These are phyloP conservation scores for Myriosclerotinia curreyana DNA, from an alignment of 2,329 filamentous ascomycete genomes.

Conservation along the genomic window DNA sequence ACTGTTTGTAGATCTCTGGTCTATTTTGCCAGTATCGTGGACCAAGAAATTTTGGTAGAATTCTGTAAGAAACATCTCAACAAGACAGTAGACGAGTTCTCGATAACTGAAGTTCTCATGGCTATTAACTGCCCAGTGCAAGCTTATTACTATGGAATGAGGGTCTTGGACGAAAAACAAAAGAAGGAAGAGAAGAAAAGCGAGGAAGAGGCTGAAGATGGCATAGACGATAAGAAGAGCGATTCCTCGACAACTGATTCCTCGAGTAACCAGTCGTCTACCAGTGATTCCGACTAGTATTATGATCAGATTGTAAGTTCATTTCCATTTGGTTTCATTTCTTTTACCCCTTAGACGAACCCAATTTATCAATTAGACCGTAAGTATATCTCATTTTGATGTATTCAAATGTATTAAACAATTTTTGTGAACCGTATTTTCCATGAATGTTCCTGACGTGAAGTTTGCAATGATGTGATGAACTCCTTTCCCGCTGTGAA, in stretches of 20 bases:
- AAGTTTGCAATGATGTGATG: background rate
- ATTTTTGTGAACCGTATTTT: background rate
- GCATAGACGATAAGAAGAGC: too few relatives aligned
- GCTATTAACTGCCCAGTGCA: background rate
- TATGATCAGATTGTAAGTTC: background rate
- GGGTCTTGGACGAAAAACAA: background rate
- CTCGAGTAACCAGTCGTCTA: too few relatives aligned
- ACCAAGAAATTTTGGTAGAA: background rate
- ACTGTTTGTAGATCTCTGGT: conserved; percentile 1
- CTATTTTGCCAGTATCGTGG: background rate
- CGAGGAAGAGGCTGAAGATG: background rate
- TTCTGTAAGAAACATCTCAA: conserved; percentile 6
- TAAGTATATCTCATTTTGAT: background rate
- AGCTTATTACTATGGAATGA: conserved; percentile 11
- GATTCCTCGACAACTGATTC: too few relatives aligned
- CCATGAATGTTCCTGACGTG: background rate
- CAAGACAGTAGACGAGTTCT: background rate
- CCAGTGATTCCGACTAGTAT: background rate
- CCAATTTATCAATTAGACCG: background rate
- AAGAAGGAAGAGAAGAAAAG: background rate
- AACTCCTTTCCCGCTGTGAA: too few relatives aligned
- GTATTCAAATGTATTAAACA: background rate
- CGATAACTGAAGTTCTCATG: background rate
- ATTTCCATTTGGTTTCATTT: background rate
- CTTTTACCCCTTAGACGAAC: background rate